phyloP scores from a whole-genome alignment of 2,329 filamentous ascomycete species.

The Aaosphaeria arxii region DNA sequence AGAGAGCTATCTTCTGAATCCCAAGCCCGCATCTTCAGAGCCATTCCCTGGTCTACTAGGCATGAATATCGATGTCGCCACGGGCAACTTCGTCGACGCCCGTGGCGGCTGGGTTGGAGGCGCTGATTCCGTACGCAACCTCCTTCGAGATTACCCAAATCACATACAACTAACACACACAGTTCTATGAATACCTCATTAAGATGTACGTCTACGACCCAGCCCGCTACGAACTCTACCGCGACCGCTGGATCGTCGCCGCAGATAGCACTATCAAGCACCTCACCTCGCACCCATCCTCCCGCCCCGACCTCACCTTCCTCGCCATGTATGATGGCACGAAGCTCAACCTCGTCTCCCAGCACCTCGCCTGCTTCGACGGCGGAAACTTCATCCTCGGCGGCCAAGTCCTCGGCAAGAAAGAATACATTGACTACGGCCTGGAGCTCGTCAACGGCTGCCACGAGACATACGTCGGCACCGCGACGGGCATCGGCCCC shows the following conservation, averaged over 20 bases:
- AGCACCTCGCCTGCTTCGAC: constrained; percentile 72
- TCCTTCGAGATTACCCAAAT: too few species aligned
- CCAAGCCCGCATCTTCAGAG: constrained; percentile 60
- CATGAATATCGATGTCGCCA: constrained; percentile 60
- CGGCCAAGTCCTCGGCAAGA: constrained; percentile 63
- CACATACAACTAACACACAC: too few species aligned
- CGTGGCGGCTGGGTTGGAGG: constrained; percentile 74
- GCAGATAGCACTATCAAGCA: constrained; percentile 73
- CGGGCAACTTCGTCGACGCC: constrained; percentile 65
- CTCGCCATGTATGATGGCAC: constrained; percentile 56
- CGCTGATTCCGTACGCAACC: constrained; percentile 54
- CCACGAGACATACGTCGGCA: constrained; percentile 68
- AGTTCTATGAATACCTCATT: constrained; percentile 83
- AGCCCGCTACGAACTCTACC: constrained; percentile 60
- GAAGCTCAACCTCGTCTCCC: constrained; percentile 34
- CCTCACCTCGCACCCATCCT: constrained; percentile 65
- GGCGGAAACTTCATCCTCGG: constrained; percentile 84
- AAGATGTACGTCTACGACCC: constrained; percentile 87
- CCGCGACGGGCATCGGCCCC: constrained; percentile 72
- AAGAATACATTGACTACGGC: constrained; percentile 71
- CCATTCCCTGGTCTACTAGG: constrained; percentile 78
- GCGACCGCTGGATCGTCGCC: constrained; percentile 70
- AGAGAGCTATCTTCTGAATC: constrained; percentile 67
- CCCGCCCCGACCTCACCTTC: constrained; percentile 70
- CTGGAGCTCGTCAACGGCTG: constrained; percentile 70